Evolutionary conservation across 1,284 basidiomycete genomes (phyloP).

Genomic region (Anthracocystis walkeri): DNA sequence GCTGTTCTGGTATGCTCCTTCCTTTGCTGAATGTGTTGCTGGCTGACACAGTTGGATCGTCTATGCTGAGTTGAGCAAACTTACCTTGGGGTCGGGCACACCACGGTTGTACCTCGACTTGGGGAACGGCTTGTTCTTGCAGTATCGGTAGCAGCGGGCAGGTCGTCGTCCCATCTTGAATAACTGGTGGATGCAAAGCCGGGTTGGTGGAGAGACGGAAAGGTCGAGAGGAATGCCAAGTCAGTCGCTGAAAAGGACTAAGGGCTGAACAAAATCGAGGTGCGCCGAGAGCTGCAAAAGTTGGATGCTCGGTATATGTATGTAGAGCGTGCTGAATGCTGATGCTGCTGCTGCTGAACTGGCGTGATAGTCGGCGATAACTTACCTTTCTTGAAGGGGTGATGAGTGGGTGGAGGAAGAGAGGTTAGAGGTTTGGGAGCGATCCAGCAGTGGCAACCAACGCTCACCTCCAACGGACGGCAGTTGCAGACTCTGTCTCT

Average conservation of each 20-base stretch:
- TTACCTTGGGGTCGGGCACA: constrained; percentile 69
- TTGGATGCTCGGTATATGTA: constrained; percentile 1
- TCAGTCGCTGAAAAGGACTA: constrained; percentile 19
- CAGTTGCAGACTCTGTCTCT: constrained; percentile 1
- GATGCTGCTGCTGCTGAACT: constrained; percentile 13
- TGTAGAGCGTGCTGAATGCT: constrained; percentile 11
- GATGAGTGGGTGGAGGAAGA: constrained; percentile 51
- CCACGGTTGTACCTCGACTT: constrained; percentile 89
- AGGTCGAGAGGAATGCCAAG: constrained; percentile 18
- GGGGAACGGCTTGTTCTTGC: constrained; percentile 70
- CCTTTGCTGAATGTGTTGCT: not conserved
- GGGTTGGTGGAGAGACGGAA: constrained; percentile 6
- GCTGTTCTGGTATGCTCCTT: not conserved
- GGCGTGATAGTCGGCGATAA: constrained; percentile 27
- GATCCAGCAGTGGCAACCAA: constrained; percentile 29
- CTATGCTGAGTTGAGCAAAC: constrained; percentile 14
- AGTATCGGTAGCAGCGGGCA: constrained; percentile 69
- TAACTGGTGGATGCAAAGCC: constrained; percentile 29
- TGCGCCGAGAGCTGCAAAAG: constrained; percentile 10
- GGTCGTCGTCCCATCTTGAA: constrained; percentile 64
- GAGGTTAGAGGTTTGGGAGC: constrained; percentile 14
- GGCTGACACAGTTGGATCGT: constrained; percentile 14
- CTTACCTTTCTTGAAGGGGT: constrained; percentile 57
- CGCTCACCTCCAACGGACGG: constrained; percentile 9
- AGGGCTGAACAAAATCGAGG: not conserved